Evolutionary conservation across 1,284 basidiomycete genomes (phyloP), one percentile per base, ranked within the genome.

Genomic region (Ceratobasidium theobromae): DNA sequence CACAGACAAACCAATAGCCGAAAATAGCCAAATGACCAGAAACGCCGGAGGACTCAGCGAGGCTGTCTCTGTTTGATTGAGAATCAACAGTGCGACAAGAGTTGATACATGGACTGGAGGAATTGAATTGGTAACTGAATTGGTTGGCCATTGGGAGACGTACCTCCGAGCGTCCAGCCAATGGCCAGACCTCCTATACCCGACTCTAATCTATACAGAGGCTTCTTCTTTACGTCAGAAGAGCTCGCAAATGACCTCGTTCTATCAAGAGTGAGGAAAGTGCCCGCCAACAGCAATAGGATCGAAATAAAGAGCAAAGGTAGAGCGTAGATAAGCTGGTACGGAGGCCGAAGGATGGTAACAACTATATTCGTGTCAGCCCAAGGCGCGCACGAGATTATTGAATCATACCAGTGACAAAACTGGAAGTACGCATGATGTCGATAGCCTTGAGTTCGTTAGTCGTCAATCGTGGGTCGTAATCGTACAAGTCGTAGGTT

Each of bases 211-310:
- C 70, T 69, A 41, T 77, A 74, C 71, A 78, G 81, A 43, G 69
- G 71, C 46, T 76, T 70, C 18, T 72, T 70, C 49, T 74, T 77
- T 28, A 76, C 73, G 69, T 79, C 75, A 53, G 79, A 78, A 16
- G 76, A 75, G 23, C 60, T 33, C 80, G 78, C 2, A 71, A 89
- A 87, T 14, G 81, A 79, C 43, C 84, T 80, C 35, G 85, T 83
- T 38, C 87, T 83, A 72, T 88, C 86, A 52, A 88, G 79, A 18
- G 82, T 87, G 23, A 88, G 77, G 73, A 88, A 88, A 2, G 86
- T 80, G 14, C 86, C 86, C 23, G 84, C 77, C 71, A 87, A 86
- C 2, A 82, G 81, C 35, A 86, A 76, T 27, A 83, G 68, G 40
- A 83, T 49, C 6, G 85, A 85, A 1, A 83, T 57, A 11, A 82